Evolutionary conservation across 176 grass and related monocot genomes (phyloP).

Genomic region (Rhipidocladum racemiflorum): DNA sequence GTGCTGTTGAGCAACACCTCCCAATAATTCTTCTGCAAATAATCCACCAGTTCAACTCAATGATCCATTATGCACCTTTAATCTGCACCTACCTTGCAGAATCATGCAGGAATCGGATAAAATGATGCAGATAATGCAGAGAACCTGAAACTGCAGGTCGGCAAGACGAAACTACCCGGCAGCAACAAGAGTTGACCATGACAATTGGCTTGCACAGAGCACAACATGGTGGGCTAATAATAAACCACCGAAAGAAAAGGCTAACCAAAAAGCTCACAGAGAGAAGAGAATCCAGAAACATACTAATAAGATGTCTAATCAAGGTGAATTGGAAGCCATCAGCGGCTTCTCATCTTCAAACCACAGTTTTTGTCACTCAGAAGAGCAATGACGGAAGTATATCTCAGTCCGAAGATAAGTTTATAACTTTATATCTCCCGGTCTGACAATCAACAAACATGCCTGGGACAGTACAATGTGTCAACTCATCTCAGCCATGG

Average conservation of each 20-base stretch:
- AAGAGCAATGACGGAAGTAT: slow-evolving; percentile 9
- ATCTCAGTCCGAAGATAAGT: slow-evolving; percentile 32
- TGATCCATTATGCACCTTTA: neutral
- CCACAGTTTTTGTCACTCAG: slow-evolving; percentile 14
- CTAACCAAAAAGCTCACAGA: neutral
- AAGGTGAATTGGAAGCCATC: slow-evolving; percentile 55
- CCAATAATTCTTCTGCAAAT: slow-evolving; percentile 17
- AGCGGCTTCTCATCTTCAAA: slow-evolving; percentile 60
- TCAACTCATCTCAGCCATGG: slow-evolving; percentile 23
- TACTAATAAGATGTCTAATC: slow-evolving; percentile 16
- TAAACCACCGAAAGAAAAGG: slow-evolving; percentile 4
- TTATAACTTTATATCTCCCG: slow-evolving; percentile 45
- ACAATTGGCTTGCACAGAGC: neutral
- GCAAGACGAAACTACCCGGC: slow-evolving; percentile 6
- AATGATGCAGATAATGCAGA: neutral
- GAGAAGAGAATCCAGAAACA: slow-evolving; percentile 3
- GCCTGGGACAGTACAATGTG: slow-evolving; percentile 21
- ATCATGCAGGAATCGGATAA: slow-evolving; percentile 14
- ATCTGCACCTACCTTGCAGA: neutral
- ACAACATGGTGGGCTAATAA: slow-evolving; percentile 22
- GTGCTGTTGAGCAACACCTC: slow-evolving; percentile 5
- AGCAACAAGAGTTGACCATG: slow-evolving; percentile 29
- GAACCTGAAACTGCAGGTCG: slow-evolving; percentile 9
- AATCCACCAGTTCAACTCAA: slow-evolving; percentile 1
- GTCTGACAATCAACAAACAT: slow-evolving; percentile 33